Evolutionary conservation across 768 basidiomycete species (phyloP), one percentile per base, ranked within the genome.

Genomic region (Botryobasidium botryosum): DNA sequence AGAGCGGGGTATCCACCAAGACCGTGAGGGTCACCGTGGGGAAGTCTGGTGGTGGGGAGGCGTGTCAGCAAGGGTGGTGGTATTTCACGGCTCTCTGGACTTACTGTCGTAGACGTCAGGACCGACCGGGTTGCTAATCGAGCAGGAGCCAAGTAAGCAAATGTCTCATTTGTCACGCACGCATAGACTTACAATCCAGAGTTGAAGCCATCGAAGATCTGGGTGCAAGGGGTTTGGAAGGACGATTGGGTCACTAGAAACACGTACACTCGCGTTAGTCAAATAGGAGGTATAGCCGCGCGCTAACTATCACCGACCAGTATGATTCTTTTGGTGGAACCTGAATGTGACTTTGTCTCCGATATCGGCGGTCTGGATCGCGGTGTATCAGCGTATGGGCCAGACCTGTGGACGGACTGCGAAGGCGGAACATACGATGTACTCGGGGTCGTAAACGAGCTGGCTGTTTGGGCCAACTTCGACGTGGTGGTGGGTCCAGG

Each of bases 171-270:
- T 28, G 21, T 6, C 44, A 33, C n/a, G 17, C 21, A 26, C 12
- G 41, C 0, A 17, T n/a, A 3, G 15, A 57, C 62, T 51, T 42
- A 63, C 62, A 75, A 77, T 53, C 70, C 73, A 46, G 72, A 72
- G 52, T 67, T 61, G 51, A 75, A 63, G 20, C 74, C 75, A 31
- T 69, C 65, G 1, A 57, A 56, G 29, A 77, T 64, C 44, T 64
- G 64, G 6, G 64, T 24, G 27, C 40, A 42, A 12, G 40, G 40
- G 12, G 40, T 8, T 8, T 42, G 24, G 23, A 42, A 42, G 21
- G 40, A 42, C 8, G 40, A 42, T 42, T 42, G 40, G 15, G 40
- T 42, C 8, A 27, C 40, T 42, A 21, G 10, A 15, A n/a, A n/a
- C n/a, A n/a, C n/a, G n/a, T n/a, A n/a, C 56, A 27, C 56, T 55